Conservation (phyloP, 2,329 filamentous ascomycete genomes). For the Teratosphaeria nubilosa region DNA sequence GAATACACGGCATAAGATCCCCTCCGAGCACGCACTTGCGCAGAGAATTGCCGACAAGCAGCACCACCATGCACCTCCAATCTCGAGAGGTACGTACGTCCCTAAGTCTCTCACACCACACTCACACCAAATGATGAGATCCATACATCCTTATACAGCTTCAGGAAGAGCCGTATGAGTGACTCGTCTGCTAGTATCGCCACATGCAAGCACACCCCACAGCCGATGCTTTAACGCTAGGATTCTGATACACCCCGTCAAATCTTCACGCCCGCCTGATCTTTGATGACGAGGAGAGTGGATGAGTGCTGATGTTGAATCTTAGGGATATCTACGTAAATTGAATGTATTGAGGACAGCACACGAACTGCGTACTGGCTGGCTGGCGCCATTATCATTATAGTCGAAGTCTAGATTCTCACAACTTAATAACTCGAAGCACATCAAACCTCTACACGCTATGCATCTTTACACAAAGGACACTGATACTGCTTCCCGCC, state of each 20-base stretch:
- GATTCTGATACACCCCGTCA: background rate
- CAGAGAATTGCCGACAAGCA: no score
- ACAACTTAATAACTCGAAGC: background rate
- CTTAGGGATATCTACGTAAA: background rate
- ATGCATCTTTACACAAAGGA: background rate
- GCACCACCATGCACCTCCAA: no score
- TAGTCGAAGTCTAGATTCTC: no score
- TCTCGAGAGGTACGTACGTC: no score
- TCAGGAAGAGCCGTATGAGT: constrained; percentile 47
- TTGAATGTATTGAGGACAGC: no score
- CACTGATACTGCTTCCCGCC: background rate
- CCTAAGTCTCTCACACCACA: no score
- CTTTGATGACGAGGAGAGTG: background rate
- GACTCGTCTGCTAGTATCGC: constrained; percentile 37
- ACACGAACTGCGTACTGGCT: no score
- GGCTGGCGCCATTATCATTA: no score
- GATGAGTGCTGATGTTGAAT: background rate
- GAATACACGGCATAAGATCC: no score
- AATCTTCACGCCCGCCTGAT: background rate
- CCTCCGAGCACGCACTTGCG: no score
- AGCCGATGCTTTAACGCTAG: background rate
- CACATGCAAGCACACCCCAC: constrained; percentile 27
- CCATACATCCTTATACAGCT: constrained; percentile 22
- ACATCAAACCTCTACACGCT: background rate
- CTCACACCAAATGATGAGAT: constrained; percentile 24